Evolutionary conservation across 164 flowering plant genomes (phyloP).

Genomic region (Dillenia turbinata): DNA sequence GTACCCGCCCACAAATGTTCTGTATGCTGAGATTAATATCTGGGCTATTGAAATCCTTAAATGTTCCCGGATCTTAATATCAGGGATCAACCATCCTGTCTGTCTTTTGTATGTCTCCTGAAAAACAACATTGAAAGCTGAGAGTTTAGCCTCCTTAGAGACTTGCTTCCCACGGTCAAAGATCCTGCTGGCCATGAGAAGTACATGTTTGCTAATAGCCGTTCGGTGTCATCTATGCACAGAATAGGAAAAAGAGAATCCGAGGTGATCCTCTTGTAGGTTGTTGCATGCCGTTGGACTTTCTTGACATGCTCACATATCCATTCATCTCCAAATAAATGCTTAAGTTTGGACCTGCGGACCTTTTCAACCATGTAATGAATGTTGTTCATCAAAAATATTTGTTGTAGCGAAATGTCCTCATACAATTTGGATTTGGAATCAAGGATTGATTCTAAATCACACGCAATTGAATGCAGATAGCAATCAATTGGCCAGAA

Average conservation of each 20-base stretch:
- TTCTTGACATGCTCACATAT: slow-evolving; percentile 29
- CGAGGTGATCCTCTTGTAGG: slow-evolving; percentile 57
- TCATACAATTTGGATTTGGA: too few species aligned
- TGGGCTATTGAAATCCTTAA: slow-evolving; percentile 37
- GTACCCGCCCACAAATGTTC: slow-evolving; percentile 33
- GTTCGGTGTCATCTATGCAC: slow-evolving; percentile 27
- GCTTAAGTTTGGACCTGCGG: slow-evolving; percentile 35
- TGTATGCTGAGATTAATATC: slow-evolving; percentile 48
- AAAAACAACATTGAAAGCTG: slow-evolving; percentile 38
- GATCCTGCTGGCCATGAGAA: too few species aligned
- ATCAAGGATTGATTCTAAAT: slow-evolving; percentile 46
- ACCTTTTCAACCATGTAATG: slow-evolving; percentile 63
- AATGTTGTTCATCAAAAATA: slow-evolving; percentile 71
- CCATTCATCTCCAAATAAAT: slow-evolving; percentile 57
- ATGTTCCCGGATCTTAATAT: slow-evolving; percentile 48
- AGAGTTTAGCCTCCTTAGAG: slow-evolving; percentile 19
- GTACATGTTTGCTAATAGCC: too few species aligned
- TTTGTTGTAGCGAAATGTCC: slow-evolving; percentile 41
- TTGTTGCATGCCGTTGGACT: slow-evolving; percentile 37
- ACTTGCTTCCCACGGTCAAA: too few species aligned
- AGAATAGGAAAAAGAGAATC: slow-evolving; percentile 34
- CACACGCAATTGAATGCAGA: slow-evolving; percentile 31
- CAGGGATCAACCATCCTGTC: slow-evolving; percentile 48
- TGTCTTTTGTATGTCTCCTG: slow-evolving; percentile 55
- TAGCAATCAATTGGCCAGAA: slow-evolving; percentile 30